phyloP scores from a whole-genome alignment of 768 basidiomycete genomes.

The Dioszegia hungarica region DNA sequence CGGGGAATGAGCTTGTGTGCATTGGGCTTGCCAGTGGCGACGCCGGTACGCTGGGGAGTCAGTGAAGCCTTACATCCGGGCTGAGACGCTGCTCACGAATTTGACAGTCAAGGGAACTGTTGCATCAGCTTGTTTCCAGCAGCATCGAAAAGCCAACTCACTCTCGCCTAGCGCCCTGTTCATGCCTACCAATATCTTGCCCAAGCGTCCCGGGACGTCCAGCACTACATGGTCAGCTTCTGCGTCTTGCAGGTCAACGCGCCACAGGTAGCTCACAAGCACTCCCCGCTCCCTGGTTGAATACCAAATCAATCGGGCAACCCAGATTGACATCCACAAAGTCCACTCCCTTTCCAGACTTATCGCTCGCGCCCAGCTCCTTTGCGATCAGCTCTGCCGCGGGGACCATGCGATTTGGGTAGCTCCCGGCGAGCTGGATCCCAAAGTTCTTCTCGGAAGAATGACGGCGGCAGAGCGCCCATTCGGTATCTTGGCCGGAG shows the following conservation, averaged over 20 bases:
- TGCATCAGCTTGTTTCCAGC: neutral
- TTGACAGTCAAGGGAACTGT: slow-evolving; percentile 62
- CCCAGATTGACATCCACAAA: slow-evolving; percentile 90
- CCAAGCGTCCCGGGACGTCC: slow-evolving; percentile 73
- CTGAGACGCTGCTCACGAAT: slow-evolving; percentile 29
- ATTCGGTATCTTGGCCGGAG: slow-evolving; percentile 83
- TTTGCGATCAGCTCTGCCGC: slow-evolving; percentile 74
- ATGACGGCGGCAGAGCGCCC: slow-evolving; percentile 85
- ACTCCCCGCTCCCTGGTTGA: slow-evolving; percentile 82
- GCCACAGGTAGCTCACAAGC: too few species aligned
- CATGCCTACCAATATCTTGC: slow-evolving; percentile 86
- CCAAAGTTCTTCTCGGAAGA: slow-evolving; percentile 83
- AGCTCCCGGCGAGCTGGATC: slow-evolving; percentile 86
- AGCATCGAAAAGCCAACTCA: slow-evolving; percentile 11
- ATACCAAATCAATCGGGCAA: slow-evolving; percentile 95
- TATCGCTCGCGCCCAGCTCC: slow-evolving; percentile 55
- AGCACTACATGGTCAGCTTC: slow-evolving; percentile 62
- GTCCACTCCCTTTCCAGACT: slow-evolving; percentile 55
- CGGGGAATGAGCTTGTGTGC: slow-evolving; percentile 88
- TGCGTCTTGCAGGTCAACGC: too few species aligned
- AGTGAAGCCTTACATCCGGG: neutral
- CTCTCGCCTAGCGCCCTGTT: slow-evolving; percentile 76
- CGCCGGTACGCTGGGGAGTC: slow-evolving; percentile 63
- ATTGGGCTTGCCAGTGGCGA: slow-evolving; percentile 75
- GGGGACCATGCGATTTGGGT: slow-evolving; percentile 66